Conservation (phyloP, 75 land plant genomes). For the Adiantum capillusveneris region DNA sequence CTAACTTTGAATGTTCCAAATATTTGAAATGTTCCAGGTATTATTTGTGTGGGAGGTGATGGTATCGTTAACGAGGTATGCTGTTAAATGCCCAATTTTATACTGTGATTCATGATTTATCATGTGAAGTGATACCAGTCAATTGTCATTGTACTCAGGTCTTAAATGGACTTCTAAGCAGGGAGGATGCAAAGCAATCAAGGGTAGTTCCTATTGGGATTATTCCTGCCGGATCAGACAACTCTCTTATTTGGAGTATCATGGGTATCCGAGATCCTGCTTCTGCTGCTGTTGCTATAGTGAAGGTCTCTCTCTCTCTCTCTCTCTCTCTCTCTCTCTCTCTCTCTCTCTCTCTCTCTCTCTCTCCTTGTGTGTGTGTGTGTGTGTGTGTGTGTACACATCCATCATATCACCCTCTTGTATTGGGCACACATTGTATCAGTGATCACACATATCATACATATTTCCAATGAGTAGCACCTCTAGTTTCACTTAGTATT, state of each 20-base stretch:
- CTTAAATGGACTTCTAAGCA: slow-evolving; percentile 77
- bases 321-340: slow-evolving; percentile 4
- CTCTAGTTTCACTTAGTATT: no score
- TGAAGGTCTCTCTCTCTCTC: slow-evolving; percentile 35
- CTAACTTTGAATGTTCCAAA: no score
- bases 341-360: neutral
- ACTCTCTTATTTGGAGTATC: slow-evolving; percentile 92
- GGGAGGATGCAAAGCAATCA: slow-evolving; percentile 74
- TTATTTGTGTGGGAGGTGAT: slow-evolving; percentile 94
- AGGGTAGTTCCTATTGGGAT: slow-evolving; percentile 81
- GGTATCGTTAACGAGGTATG: slow-evolving; percentile 91
- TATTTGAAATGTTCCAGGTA: slow-evolving; percentile 43
- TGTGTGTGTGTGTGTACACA: no score
- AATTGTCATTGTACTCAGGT: slow-evolving; percentile 71
- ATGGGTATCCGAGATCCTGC: slow-evolving; percentile 85
- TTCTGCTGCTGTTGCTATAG: slow-evolving; percentile 82
- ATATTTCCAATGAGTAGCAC: no score
- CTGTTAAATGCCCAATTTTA: no score
- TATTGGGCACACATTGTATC: no score
- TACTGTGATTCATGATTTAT: neutral
- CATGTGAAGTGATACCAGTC: neutral
- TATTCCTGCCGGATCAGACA: slow-evolving; percentile 96
- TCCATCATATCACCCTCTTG: no score
- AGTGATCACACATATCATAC: no score
- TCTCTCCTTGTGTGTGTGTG: no score